Base-by-base conservation (phyloP, 805 yeast species). In the Metschnikowia matae region DNA sequence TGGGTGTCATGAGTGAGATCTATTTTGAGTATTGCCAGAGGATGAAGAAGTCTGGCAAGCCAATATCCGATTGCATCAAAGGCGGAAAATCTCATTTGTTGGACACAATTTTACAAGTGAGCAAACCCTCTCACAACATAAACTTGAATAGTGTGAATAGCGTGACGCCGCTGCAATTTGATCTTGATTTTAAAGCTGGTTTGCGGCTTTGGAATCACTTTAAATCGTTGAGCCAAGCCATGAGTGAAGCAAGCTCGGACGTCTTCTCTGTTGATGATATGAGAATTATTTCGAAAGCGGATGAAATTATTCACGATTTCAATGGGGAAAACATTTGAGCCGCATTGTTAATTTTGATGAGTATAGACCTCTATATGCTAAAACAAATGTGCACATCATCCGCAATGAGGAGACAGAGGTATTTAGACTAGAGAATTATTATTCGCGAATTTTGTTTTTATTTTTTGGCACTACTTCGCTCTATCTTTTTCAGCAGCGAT, bases 1-100 rank as follows among this genome's bases (percentile, higher is more conserved):
- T 83, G 59, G 92, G 87, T 6, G 74, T 85, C 10, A 71, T 84
- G 3, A 69, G 78, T 5, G 82, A 82, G 58, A 68, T 79, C 17
- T 81, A 77, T 56, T 74, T 82, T 40, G 82, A 79, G 50, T 69
- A 60, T 44, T 66, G 74, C 31, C 59, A 64, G 31, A 69, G 65
- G 49, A 65, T 62, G 52, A 47, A 58, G 21, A 63, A 64, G 46
- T 46, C 61, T 11, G 63, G 63, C 5, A 48, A 45, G 21, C n/a
- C 61, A 10, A 61, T 61, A 44, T 65, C 65, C 29, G 70, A 66
- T 23, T 59, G 66, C 18, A 57, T 63, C 15, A 58, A 60, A 18
- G 51, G 49, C 26, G 61, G 68, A 18, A 59, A 60, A 40, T 71
- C 68, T 14, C 70, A 73, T 51, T 59, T 73, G 54, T 57, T 71